These are phyloP conservation scores for Blastobotrys robertii DNA, from an alignment of 805 yeast genomes.

Conservation along the genomic window DNA sequence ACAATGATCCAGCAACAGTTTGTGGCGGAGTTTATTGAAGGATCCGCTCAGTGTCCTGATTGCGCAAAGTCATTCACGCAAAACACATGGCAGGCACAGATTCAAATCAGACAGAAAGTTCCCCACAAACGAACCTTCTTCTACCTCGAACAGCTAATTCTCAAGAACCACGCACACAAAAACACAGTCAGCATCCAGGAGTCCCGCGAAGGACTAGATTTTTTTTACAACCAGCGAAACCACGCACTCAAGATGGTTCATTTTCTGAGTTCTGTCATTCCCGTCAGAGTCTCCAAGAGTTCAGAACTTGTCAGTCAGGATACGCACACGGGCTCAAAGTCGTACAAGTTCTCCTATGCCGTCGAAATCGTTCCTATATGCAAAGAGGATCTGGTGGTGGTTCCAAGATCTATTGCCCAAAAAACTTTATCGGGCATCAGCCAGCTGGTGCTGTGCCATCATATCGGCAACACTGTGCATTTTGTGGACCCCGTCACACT, in stretches of 20 bases:
- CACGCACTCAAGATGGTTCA: conserved; percentile 94
- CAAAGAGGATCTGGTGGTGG: conserved; percentile 88
- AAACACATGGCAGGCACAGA: conserved; percentile 96
- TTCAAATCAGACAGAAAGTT: conserved; percentile 96
- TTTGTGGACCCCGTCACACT: conserved; percentile 78
- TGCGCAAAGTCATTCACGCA: conserved; percentile 97
- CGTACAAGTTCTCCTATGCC: conserved; percentile 84
- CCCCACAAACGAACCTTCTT: conserved; percentile 93
- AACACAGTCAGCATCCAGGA: conserved; percentile 92
- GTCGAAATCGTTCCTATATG: conserved; percentile 94
- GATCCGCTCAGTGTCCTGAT: conserved; percentile 96
- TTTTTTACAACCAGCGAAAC: conserved; percentile 77
- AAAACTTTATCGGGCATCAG: conserved; percentile 73
- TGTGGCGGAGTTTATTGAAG: conserved; percentile 87
- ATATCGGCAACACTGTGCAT: conserved; percentile 73
- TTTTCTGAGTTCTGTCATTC: conserved; percentile 76
- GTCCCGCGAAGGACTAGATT: conserved; percentile 88
- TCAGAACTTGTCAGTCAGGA: conserved; percentile 88
- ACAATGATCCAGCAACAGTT: conserved; percentile 90
- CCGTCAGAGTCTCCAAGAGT: conserved; percentile 71
- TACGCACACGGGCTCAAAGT: conserved; percentile 80
- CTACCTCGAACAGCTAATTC: conserved; percentile 88
- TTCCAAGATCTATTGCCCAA: conserved; percentile 75
- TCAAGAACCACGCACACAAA: conserved; percentile 85
- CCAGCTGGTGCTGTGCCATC: conserved; percentile 74